phyloP scores from a whole-genome alignment of 768 basidiomycete species.

The Pleurotus pulmonarius region DNA sequence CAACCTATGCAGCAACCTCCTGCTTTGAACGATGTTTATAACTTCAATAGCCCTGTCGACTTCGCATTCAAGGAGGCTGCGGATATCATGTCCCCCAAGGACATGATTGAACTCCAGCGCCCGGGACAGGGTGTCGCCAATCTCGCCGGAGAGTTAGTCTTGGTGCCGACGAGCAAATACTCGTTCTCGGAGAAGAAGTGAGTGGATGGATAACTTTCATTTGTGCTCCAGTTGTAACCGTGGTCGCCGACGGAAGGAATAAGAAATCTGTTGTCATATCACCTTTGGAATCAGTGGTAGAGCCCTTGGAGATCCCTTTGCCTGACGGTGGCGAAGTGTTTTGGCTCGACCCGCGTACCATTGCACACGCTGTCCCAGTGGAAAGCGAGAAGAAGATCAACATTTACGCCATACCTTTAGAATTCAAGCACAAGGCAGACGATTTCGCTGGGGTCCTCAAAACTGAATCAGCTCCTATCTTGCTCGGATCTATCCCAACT shows the following conservation, averaged over 20 bases:
- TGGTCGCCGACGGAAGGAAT: slow-evolving; percentile 41
- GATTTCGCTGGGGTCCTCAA: slow-evolving; percentile 23
- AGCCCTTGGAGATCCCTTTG: slow-evolving; percentile 54
- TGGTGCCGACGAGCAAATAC: slow-evolving; percentile 65
- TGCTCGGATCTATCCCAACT: slow-evolving; percentile 67
- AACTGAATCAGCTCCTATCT: slow-evolving; percentile 33
- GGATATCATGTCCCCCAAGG: slow-evolving; percentile 65
- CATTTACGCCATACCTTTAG: slow-evolving; percentile 58
- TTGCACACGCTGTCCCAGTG: slow-evolving; percentile 63
- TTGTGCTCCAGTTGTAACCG: too few relatives aligned
- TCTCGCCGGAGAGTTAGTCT: slow-evolving; percentile 59
- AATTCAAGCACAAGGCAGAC: slow-evolving; percentile 29
- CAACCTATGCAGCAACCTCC: slow-evolving; percentile 18
- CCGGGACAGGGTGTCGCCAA: slow-evolving; percentile 69
- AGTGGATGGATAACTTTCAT: slow-evolving; percentile 17
- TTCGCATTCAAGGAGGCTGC: slow-evolving; percentile 59
- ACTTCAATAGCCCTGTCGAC: slow-evolving; percentile 18
- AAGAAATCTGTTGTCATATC: slow-evolving; percentile 64
- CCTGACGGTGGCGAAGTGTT: slow-evolving; percentile 71
- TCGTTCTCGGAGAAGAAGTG: slow-evolving; percentile 74
- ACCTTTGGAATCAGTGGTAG: slow-evolving; percentile 46
- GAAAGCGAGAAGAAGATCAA: slow-evolving; percentile 47
- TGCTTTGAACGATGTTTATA: neutral
- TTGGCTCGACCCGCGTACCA: slow-evolving; percentile 71
- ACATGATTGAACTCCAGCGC: slow-evolving; percentile 66